Evolutionary conservation across 2,329 filamentous ascomycete genomes (phyloP), one percentile per base, ranked within the genome.

Genomic region (Mollisiaceae sp.): DNA sequence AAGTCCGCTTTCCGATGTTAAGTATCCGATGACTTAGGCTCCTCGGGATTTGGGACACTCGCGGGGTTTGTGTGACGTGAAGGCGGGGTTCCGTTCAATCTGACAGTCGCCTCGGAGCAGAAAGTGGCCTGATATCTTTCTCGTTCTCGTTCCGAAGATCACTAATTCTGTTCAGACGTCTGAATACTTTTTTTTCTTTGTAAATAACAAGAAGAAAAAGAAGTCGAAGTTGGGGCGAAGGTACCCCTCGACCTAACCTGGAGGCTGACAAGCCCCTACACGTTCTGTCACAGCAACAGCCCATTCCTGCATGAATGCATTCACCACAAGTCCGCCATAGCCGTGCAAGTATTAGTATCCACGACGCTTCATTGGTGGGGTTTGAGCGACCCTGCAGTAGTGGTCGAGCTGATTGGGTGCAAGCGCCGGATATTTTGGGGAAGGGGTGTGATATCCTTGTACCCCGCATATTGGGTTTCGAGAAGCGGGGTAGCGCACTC

Each of bases 61-160:
- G 55, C 32, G 55, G 32, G 32, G 55, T 57, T 57, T 57, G 55
- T 57, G 55, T 8, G 55, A 57, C 32, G 32, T 57, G 55, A 57
- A 39, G n/a, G 35, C 18, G 35, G 35, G 9, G 18, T 6, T 54
- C 4, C 9, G 36, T 39, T 18, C 38, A 35, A 4, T 18, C 12
- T 35, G 27, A 32, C 5, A 54, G 11, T 32, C 27, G 22, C 45
- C 45, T 50, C 45, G 45, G 45, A 50, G 43, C 11, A 22, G 45
- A 50, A 50, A 50, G 45, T 50, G 22, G 12, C 12, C 45, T 22
- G 45, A 50, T 50, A 20, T 24, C 22, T 27, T 22, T 8, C 22
- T 50, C 45, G 5, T 22, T 11, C 45, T 15, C 41, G 41, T 43
- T 43, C 41, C 2, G n/a, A n/a, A 9, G 22, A 22, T 50, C 24